phyloP scores from a whole-genome alignment of 2,329 filamentous ascomycete species.

The Chrysoporthe deuterocubensis region DNA sequence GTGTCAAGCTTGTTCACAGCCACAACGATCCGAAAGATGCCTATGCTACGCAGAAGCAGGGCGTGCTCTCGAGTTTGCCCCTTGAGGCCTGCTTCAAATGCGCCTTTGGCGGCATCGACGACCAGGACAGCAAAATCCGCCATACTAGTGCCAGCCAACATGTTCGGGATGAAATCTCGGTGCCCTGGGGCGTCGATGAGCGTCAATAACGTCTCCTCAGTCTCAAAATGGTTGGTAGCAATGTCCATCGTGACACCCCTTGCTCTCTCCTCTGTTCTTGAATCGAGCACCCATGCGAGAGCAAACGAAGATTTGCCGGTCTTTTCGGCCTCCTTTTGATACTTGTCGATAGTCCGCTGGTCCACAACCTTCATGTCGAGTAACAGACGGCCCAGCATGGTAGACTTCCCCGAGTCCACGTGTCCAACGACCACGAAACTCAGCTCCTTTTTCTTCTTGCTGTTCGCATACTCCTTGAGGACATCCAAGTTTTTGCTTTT shows the following conservation, averaged over 20 bases:
- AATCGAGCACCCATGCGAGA: conserved; percentile 94
- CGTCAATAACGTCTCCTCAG: conserved; percentile 83
- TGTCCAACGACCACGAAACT: conserved; percentile 98
- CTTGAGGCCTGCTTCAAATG: conserved; percentile 90
- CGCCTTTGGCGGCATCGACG: conserved; percentile 86
- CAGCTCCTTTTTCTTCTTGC: conserved; percentile 75
- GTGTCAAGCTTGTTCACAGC: conserved; percentile 96
- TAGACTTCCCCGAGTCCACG: conserved; percentile 97
- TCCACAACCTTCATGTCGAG: conserved; percentile 89
- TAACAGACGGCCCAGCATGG: conserved; percentile 92
- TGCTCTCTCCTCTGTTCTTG: conserved; percentile 84
- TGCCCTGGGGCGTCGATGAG: conserved; percentile 96
- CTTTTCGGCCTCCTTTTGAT: conserved; percentile 84
- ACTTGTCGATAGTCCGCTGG: conserved; percentile 84
- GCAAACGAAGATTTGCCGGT: conserved; percentile 96
- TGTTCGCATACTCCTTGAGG: conserved; percentile 76
- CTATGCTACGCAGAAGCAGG: conserved; percentile 85
- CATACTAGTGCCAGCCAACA: conserved; percentile 96
- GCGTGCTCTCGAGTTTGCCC: conserved; percentile 96
- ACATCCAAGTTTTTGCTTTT: conserved; percentile 85
- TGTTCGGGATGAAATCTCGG: conserved; percentile 95
- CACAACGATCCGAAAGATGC: conserved; percentile 84
- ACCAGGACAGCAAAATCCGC: conserved; percentile 96
- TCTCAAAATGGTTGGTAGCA: conserved; percentile 92
- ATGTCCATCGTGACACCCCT: conserved; percentile 97